Conservation (phyloP, 164 flowering plant species). For the Hamamelis virginiana region DNA sequence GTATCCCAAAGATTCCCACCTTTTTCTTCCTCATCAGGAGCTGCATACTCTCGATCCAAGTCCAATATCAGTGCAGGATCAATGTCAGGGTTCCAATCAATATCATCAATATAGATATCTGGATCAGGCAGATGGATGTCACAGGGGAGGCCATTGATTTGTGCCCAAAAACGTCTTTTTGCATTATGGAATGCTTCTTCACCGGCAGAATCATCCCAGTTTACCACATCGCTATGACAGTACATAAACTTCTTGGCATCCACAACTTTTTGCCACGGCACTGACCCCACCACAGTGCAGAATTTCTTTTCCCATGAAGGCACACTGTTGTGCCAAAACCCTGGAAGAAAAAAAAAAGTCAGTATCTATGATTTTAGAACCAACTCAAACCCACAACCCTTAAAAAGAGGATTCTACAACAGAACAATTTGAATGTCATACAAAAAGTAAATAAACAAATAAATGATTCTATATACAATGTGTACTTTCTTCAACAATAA, state of each 20-base stretch:
- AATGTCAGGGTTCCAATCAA: slow-evolving; percentile 50
- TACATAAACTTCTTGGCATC: slow-evolving; percentile 41
- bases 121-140: slow-evolving; percentile 56
- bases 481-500: no score
- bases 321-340: slow-evolving; percentile 39
- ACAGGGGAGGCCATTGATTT: slow-evolving; percentile 42
- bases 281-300: slow-evolving; percentile 37
- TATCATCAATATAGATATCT: slow-evolving; percentile 51
- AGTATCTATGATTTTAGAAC: not conserved
- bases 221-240: slow-evolving; percentile 33
- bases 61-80: slow-evolving; percentile 50
- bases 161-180: slow-evolving; percentile 55
- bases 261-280: slow-evolving; percentile 62
- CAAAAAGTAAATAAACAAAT: no score
- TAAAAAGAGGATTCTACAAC: not conserved
- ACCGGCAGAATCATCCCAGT: slow-evolving; percentile 78
- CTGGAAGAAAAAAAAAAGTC: slow-evolving; percentile 24
- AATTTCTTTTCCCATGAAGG: slow-evolving; percentile 77
- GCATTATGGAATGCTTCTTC: slow-evolving; percentile 68
- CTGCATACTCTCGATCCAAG: slow-evolving; percentile 31
- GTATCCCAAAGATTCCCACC: slow-evolving; percentile 6
- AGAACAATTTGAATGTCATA: not conserved
- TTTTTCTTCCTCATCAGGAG: slow-evolving; percentile 25
- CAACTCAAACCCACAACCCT: not conserved
- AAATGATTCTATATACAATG: no score